Base-by-base conservation (phyloP, 2,329 filamentous ascomycete species). In the Trichoderma sp. region DNA sequence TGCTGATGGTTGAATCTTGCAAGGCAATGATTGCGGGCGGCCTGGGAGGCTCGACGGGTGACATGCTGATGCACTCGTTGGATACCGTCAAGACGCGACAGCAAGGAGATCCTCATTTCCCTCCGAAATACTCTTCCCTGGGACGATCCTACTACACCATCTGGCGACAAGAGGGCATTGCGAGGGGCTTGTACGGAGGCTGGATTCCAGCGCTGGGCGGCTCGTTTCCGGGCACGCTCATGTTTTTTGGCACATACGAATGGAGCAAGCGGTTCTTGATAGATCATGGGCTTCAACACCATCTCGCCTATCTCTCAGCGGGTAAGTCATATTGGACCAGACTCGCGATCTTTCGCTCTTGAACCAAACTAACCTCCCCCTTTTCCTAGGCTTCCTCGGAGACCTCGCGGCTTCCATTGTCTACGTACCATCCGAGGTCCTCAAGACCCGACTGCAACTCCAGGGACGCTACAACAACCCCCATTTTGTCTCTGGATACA, bases 21-120 rank as follows among this genome's bases (percentile, higher is more conserved):
- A 68, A 97, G 93, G 90, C 92, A 78, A 99, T 98, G 94, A 85
- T 99, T 75, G 95, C 95, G 37, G 95, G 95, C 76, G 95, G 94
- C 69, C 84, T 96, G 64, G 95, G 96, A 76, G 95, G 95, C 64
- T 94, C 92, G 17, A 96, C 91, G 67, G 95, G 96, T 68, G 95
- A 99, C 79, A 91, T 99, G 86, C 84, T 99, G 72, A 99, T 99
- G 95, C 95, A 99, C 82, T 98, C 94, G 54, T 87, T 99, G 76
- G 95, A 99, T 79, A 99, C 95, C 1, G 95, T 99, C 74, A 99
- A 99, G 82, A 99, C 95, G 56, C 88, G 95, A 73, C 96, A 99
- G 79, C 95, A 99, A 80, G 95, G 94, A 75, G 95, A 98, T 76
- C 94, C 94, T 53, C 91, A 95, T 77, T 87, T 97, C 69, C 95